Percentiles rank a stretch among this genome's conserved stretches.
phyloP scores from a whole-genome alignment of 176 grass and related monocot species.

The Pontederia crassipes region DNA sequence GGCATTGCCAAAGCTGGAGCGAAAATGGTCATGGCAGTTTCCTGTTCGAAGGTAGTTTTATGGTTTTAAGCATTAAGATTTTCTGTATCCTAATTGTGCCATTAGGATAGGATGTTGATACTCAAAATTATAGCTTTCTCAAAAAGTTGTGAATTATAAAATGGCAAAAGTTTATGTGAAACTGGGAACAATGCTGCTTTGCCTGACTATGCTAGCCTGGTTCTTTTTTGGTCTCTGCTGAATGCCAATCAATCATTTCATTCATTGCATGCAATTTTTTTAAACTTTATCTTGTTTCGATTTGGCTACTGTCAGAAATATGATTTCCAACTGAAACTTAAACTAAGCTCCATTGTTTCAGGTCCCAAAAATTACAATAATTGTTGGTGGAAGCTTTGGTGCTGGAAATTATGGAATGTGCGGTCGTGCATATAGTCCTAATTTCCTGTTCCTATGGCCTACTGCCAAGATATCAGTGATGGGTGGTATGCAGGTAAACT shows the following conservation, averaged over 20 bases:
- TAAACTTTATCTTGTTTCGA: neutral
- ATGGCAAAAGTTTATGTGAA: no score
- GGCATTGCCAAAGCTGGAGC: slow-evolving; percentile 96
- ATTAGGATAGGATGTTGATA: neutral
- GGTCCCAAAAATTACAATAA: slow-evolving; percentile 96
- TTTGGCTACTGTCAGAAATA: neutral
- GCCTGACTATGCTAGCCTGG: no score
- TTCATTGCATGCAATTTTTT: no score
- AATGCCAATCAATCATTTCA: no score
- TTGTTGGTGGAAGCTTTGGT: slow-evolving; percentile 96
- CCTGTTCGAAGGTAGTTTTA: slow-evolving; percentile 60
- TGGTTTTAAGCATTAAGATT: slow-evolving; percentile 2
- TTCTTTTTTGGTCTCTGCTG: no score
- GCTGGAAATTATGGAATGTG: slow-evolving; percentile 99
- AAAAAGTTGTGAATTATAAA: no score
- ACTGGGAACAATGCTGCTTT: no score
- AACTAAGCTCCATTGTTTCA: slow-evolving; percentile 11
- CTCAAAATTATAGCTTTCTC: no score
- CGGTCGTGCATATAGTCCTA: slow-evolving; percentile 89
- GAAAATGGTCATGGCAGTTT: slow-evolving; percentile 99
- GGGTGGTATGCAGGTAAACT: slow-evolving; percentile 80
- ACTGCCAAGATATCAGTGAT: slow-evolving; percentile 98
- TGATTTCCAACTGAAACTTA: no score
- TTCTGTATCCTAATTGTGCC: neutral
- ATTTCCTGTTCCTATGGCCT: slow-evolving; percentile 94